These are phyloP conservation scores for Endoconidiophora polonica DNA, from an alignment of 2,329 filamentous ascomycete species.

Conservation along the genomic window DNA sequence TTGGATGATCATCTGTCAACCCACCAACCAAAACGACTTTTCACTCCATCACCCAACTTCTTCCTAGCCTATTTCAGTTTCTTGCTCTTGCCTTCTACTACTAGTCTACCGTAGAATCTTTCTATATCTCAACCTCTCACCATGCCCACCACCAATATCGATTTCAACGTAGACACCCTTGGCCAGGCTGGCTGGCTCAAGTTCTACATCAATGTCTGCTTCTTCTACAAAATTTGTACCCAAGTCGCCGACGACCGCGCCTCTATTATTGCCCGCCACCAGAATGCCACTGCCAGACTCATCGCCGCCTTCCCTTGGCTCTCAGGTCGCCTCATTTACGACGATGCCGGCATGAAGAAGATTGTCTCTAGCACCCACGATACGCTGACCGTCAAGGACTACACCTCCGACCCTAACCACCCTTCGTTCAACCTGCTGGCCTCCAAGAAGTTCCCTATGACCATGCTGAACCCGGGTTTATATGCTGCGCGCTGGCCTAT, in stretches of 20 bases:
- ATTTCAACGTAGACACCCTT: slow-evolving; percentile 1
- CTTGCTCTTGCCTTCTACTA: too few species aligned
- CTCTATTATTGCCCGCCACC: not conserved
- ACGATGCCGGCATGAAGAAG: not conserved
- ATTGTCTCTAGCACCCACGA: not conserved
- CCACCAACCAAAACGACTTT: too few species aligned
- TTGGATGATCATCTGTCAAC: too few species aligned
- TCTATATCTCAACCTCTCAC: too few species aligned
- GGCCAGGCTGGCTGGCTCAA: not conserved
- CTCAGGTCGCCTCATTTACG: not conserved
- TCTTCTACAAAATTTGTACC: not conserved
- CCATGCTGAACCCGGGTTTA: not conserved
- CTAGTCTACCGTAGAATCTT: too few species aligned
- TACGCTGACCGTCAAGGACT: not conserved
- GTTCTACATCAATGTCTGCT: not conserved
- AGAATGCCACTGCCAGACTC: not conserved
- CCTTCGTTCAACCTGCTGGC: not conserved
- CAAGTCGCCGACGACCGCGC: not conserved
- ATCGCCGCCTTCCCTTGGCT: slow-evolving; percentile 3
- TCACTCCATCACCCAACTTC: too few species aligned
- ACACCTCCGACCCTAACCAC: not conserved
- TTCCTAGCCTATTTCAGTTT: too few species aligned
- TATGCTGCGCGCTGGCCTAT: not conserved
- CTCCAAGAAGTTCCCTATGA: not conserved
- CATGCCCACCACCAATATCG: too few species aligned